Evolutionary conservation across 202 grass and related monocot species (phyloP).

Genomic region (Zoysia matrella): DNA sequence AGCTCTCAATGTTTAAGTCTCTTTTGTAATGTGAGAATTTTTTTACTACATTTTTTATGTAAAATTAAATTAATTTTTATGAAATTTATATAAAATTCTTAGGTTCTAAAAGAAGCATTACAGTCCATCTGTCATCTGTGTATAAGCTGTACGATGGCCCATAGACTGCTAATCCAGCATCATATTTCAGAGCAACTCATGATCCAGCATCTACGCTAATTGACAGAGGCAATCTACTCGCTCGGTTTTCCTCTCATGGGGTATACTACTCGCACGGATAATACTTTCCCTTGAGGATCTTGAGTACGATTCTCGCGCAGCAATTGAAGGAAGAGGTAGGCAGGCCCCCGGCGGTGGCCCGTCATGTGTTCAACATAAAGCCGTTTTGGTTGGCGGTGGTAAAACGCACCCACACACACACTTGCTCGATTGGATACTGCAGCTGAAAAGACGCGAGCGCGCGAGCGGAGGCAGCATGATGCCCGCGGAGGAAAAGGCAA

Average conservation of each 20-base stretch:
- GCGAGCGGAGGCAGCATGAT: constrained; percentile 37
- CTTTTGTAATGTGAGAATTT: not conserved
- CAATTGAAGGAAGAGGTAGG: not conserved
- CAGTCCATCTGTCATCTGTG: not conserved
- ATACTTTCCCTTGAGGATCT: constrained; percentile 7
- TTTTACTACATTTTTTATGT: too few species aligned
- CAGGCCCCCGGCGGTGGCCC: not conserved
- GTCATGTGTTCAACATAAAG: constrained; percentile 21
- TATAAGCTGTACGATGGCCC: not conserved
- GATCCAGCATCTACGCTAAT: too few species aligned
- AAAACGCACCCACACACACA: not conserved
- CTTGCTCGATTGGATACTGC: not conserved
- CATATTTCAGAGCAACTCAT: not conserved
- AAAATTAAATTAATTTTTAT: too few species aligned
- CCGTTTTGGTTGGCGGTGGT: not conserved
- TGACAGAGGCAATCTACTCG: not conserved
- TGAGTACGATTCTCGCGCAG: constrained; percentile 13
- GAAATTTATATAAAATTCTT: too few species aligned
- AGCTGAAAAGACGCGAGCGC: constrained; percentile 25
- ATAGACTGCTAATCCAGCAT: not conserved
- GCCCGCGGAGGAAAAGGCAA: constrained; percentile 1
- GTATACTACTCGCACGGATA: not conserved
- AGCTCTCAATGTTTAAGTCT: too few species aligned
- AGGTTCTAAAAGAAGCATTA: too few species aligned
- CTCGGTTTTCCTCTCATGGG: not conserved